phyloP scores from a whole-genome alignment of 805 yeast species.

The Kluyveromyces dobzhanskii region DNA sequence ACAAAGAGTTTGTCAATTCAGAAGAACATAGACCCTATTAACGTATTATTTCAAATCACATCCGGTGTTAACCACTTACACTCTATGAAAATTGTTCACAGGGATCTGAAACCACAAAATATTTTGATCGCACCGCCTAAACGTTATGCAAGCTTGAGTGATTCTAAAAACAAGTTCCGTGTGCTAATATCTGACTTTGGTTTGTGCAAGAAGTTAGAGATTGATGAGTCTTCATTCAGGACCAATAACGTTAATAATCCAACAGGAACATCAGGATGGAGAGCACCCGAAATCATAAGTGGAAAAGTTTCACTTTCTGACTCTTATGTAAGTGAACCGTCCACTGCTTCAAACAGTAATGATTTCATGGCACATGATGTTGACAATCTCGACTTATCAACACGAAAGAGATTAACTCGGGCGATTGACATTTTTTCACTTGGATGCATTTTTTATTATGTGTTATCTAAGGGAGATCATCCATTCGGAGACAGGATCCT shows the following conservation, averaged over 20 bases:
- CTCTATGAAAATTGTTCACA: slow-evolving; percentile 82
- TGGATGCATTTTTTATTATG: slow-evolving; percentile 90
- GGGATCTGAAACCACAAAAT: slow-evolving; percentile 93
- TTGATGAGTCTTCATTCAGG: slow-evolving; percentile 86
- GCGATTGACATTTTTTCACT: slow-evolving; percentile 90
- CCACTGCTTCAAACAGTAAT: background rate
- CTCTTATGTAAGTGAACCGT: slow-evolving; percentile 10
- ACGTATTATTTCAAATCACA: slow-evolving; percentile 65
- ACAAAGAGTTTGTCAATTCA: slow-evolving; percentile 31
- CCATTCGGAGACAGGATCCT: slow-evolving; percentile 92
- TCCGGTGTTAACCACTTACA: slow-evolving; percentile 83
- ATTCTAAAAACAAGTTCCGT: slow-evolving; percentile 30
- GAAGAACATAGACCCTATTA: slow-evolving; percentile 39
- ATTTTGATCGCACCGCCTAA: slow-evolving; percentile 73
- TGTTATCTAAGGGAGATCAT: slow-evolving; percentile 74
- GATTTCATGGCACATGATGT: slow-evolving; percentile 28
- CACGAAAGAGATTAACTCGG: slow-evolving; percentile 62
- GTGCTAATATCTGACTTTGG: slow-evolving; percentile 93
- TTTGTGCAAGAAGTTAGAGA: slow-evolving; percentile 81
- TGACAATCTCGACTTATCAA: slow-evolving; percentile 29
- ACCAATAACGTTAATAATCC: slow-evolving; percentile 81
- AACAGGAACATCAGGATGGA: slow-evolving; percentile 97
- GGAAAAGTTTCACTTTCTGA: slow-evolving; percentile 16
- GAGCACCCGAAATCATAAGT: slow-evolving; percentile 81
- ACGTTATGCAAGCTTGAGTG: slow-evolving; percentile 24